Base-by-base conservation (phyloP, 2,329 filamentous ascomycete species). In the Whalleya microplaca region DNA sequence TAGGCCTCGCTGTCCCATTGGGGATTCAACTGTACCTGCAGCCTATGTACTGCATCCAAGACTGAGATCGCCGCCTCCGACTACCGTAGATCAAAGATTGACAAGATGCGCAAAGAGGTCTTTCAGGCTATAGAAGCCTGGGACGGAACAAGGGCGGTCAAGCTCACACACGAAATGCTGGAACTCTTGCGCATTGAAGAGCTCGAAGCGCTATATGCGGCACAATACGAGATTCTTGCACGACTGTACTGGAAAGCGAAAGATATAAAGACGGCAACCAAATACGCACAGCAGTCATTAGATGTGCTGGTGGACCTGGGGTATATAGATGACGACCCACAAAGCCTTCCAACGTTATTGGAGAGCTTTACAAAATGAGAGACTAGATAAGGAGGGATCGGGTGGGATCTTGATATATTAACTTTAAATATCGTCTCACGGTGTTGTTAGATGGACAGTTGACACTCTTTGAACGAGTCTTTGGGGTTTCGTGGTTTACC, bases 221-320 rank as follows among this genome's bases (percentile, higher is more conserved):
- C 72, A 56, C 72, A 73, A 55, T 71, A 71, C 47, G 72, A 73
- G 54, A 68, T 71, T 50, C 56, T 75, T 41, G 72, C 69, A 9
- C 64, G 71, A 19, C 62, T 74, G 6, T 72, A 69, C 56, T 72
- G 64, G 63, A 68, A 69, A 43, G 56, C 70, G 21, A 54, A 65
- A 12, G 69, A 73, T 32, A 57, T 16, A 43, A 55, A 66, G 51
- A 69, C 66, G 2, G 71, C 66, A 0, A 60, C 58, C 6, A 63
- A 66, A 51, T 71, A 72, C 32, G 71, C 69, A 1, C 61, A 62
- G 41, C 59, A 59, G 62, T 69, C 69, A 37, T 61, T 75, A 40
- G 66, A 68, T 12, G 58, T 66, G 7, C 59, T 73, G 41, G 64
- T 62, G 4, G 67, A 70, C 21, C 64, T 68, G 43, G 71, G 72